Percentiles rank a stretch among this genome's conserved stretches.
Evolutionary conservation across 768 basidiomycete genomes (phyloP).

Genomic region (Boletus sp.): DNA sequence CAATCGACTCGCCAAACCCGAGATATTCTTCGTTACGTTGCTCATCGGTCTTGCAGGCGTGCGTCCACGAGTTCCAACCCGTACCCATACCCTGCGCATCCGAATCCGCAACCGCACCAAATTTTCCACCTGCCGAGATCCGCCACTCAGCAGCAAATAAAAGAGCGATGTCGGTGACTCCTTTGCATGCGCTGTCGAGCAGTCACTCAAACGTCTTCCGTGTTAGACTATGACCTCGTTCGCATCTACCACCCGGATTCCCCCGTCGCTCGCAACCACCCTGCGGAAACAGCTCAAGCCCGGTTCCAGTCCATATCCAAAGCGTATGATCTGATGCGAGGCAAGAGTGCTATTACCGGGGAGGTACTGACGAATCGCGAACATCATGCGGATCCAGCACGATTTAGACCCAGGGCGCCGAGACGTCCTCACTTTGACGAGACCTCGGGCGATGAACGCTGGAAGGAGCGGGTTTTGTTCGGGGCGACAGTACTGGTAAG

Average conservation of each 20-base stretch:
- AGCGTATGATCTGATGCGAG: conserved; percentile 65
- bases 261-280: conserved; percentile 37
- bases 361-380: conserved; percentile 16
- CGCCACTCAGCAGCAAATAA: conserved; percentile 53
- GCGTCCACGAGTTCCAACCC: conserved; percentile 27
- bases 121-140: conserved; percentile 58
- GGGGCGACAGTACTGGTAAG: conserved; percentile 52
- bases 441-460: conserved; percentile 50
- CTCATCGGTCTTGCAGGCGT: conserved; percentile 12
- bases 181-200: neutral
- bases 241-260: conserved; percentile 80
- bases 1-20: conserved; percentile 3
- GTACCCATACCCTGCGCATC: conserved; percentile 51
- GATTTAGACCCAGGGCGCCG: conserved; percentile 37
- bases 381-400: conserved; percentile 37
- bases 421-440: conserved; percentile 49
- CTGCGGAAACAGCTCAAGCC: conserved; percentile 53
- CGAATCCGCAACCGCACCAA: conserved; percentile 58
- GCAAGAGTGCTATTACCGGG: conserved; percentile 36
- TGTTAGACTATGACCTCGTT: conserved; percentile 74
- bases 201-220: neutral
- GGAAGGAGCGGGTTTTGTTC: conserved; percentile 64
- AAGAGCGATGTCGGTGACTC: conserved; percentile 51
- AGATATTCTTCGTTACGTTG: conserved; percentile 2
- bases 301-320: conserved; percentile 68